These are phyloP conservation scores for Xerocomus potaroensis DNA, from an alignment of 768 basidiomycete genomes.

Conservation along the genomic window DNA sequence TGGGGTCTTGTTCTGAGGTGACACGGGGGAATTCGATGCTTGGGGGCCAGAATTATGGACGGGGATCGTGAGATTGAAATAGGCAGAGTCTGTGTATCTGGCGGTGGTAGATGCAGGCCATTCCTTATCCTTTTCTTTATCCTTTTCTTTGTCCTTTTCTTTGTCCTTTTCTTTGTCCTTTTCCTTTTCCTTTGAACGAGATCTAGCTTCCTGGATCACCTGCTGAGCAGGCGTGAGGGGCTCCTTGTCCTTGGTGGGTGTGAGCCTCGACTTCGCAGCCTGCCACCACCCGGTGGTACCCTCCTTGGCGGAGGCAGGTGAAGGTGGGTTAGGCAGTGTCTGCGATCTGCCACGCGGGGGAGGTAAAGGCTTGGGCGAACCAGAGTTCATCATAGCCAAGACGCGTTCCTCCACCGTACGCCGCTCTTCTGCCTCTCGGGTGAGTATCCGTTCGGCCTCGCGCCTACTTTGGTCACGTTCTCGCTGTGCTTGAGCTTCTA, in stretches of 20 bases:
- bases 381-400: conserved; percentile 61
- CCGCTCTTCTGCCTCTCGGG: conserved; percentile 64
- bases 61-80: conserved; percentile 53
- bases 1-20: conserved; percentile 45
- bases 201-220: conserved; percentile 70
- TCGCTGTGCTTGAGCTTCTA: conserved; percentile 75
- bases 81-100: conserved; percentile 57
- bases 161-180: conserved; percentile 37
- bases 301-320: conserved; percentile 67
- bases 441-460: conserved; percentile 76
- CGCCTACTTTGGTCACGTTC: conserved; percentile 72
- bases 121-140: conserved; percentile 43
- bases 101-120: conserved; percentile 53
- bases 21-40: conserved; percentile 49
- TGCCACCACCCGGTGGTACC: conserved; percentile 60
- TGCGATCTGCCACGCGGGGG: conserved; percentile 62
- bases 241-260: conserved; percentile 73
- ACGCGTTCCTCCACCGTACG: conserved; percentile 69
- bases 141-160: conserved; percentile 41
- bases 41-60: conserved; percentile 44
- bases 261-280: conserved; percentile 68
- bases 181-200: conserved; percentile 51
- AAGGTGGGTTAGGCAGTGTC: conserved; percentile 52
- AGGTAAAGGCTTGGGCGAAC: conserved; percentile 38
- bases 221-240: conserved; percentile 82